Percentiles rank a stretch among this genome's conserved stretches.
Conservation (phyloP, 306 rosid genomes). For the Fragaria ananassa region DNA sequence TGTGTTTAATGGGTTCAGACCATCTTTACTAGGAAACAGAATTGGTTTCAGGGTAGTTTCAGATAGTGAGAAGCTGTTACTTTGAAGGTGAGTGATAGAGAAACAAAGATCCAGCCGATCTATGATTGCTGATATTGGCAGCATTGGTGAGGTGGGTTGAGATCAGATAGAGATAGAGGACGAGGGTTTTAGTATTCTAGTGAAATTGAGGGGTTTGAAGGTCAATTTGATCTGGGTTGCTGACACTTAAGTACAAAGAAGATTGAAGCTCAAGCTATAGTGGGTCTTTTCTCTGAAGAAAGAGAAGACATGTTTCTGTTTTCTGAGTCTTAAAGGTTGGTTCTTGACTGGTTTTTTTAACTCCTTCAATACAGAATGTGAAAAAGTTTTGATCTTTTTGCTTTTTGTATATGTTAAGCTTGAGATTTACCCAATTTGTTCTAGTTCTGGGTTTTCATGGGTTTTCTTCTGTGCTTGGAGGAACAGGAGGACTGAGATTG, state of each 20-base stretch:
- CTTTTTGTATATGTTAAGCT: conserved; percentile 8
- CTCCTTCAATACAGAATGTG: conserved; percentile 28
- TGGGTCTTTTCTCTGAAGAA: conserved; percentile 29
- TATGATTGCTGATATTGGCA: conserved; percentile 46
- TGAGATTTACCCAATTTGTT: not conserved
- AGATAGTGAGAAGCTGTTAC: conserved; percentile 33
- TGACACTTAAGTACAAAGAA: conserved; percentile 31
- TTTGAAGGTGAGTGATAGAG: conserved; percentile 21
- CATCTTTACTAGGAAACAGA: conserved; percentile 25
- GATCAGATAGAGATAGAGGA: not conserved
- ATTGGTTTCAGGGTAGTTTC: conserved; percentile 24
- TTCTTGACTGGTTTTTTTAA: conserved; percentile 38
- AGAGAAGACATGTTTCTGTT: conserved; percentile 28
- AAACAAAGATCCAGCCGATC: conserved; percentile 22
- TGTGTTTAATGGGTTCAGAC: conserved; percentile 18
- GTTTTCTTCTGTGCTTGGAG: conserved; percentile 21
- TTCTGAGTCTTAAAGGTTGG: conserved; percentile 70
- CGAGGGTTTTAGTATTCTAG: not conserved
- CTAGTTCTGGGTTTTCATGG: conserved; percentile 6
- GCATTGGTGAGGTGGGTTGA: conserved; percentile 21
- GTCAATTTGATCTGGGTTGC: conserved; percentile 27
- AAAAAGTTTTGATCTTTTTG: conserved; percentile 21
- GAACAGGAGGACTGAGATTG: conserved; percentile 14
- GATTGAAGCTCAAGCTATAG: conserved; percentile 52
- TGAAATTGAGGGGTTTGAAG: conserved; percentile 17